Percentiles rank a stretch among this genome's conserved stretches.
Evolutionary conservation across 1,284 basidiomycete species (phyloP).

Genomic region (Tylopilus orsonianus): DNA sequence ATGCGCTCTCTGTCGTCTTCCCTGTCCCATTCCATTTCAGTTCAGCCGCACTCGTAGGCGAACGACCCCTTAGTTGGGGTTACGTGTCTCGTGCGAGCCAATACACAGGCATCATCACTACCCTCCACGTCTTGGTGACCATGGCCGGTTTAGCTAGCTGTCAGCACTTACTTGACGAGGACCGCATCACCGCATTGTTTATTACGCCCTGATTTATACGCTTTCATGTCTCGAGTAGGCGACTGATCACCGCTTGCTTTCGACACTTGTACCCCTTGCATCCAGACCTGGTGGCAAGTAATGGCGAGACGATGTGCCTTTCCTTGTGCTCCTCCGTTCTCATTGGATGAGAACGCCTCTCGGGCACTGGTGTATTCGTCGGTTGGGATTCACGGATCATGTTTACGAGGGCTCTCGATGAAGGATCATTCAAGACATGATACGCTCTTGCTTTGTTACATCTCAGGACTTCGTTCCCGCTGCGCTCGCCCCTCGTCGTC

Average conservation of each 20-base stretch:
- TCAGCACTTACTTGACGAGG: slow-evolving; percentile 24
- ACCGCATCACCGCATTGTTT: slow-evolving; percentile 34
- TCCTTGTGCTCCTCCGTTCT: slow-evolving; percentile 8
- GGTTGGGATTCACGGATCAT: slow-evolving; percentile 14
- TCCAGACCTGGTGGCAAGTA: slow-evolving; percentile 25
- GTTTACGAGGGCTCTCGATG: slow-evolving; percentile 15
- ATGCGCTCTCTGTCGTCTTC: slow-evolving; percentile 40
- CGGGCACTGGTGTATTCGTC: slow-evolving; percentile 7
- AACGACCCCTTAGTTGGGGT: slow-evolving; percentile 76
- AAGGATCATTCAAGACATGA: slow-evolving; percentile 15
- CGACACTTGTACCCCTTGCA: slow-evolving; percentile 12
- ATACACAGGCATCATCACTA: slow-evolving; percentile 60
- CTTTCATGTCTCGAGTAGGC: slow-evolving; percentile 25
- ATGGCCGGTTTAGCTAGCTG: slow-evolving; percentile 22
- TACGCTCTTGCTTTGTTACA: slow-evolving; percentile 1
- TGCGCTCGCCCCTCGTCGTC: slow-evolving; percentile 24
- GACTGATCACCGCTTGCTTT: slow-evolving; percentile 37
- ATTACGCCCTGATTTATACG: slow-evolving; percentile 35
- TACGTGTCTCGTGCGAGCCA: slow-evolving; percentile 67
- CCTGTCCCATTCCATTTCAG: slow-evolving; percentile 49
- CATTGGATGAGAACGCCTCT: slow-evolving; percentile 33
- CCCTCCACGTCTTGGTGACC: slow-evolving; percentile 10
- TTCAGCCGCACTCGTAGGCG: slow-evolving; percentile 59
- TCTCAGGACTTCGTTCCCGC: slow-evolving; percentile 7
- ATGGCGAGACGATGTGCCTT: slow-evolving; percentile 19